These are phyloP conservation scores for Lactarius indigo DNA, from an alignment of 768 basidiomycete genomes.

Conservation along the genomic window DNA sequence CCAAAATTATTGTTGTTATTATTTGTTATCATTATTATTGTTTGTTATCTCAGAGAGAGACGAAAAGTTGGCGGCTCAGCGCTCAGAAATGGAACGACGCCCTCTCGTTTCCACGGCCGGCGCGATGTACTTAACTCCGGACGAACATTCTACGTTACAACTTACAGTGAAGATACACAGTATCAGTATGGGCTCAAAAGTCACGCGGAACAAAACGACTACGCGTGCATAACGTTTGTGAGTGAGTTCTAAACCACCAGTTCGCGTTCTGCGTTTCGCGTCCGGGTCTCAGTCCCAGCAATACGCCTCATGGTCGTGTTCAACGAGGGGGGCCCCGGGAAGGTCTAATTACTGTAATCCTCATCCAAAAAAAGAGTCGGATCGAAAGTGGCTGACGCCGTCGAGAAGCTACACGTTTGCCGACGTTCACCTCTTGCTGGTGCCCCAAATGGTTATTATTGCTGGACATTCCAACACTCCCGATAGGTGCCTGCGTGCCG, in stretches of 20 bases:
- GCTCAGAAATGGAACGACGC: neutral
- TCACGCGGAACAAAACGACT: neutral
- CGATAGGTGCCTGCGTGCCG: too few species aligned
- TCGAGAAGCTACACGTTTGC: too few species aligned
- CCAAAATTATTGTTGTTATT: neutral
- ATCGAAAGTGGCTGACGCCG: neutral
- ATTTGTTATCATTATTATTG: neutral
- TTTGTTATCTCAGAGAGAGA: too few species aligned
- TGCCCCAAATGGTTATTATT: too few species aligned
- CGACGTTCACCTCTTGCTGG: too few species aligned
- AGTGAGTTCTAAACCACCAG: neutral
- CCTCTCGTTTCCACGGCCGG: neutral
- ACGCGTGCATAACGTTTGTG: neutral
- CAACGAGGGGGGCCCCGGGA: too few species aligned
- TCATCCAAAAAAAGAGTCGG: neutral
- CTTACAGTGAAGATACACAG: neutral
- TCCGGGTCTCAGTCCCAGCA: neutral
- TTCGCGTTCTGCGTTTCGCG: neutral
- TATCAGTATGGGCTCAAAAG: neutral
- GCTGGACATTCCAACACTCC: too few species aligned
- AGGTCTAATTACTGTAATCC: neutral
- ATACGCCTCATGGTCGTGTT: neutral
- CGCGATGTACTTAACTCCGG: neutral
- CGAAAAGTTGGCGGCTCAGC: neutral
- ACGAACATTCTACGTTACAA: neutral